Evolutionary conservation across 2,329 filamentous ascomycete species (phyloP), one percentile per base, ranked within the genome.

Genomic region (Venturia oleaginea): DNA sequence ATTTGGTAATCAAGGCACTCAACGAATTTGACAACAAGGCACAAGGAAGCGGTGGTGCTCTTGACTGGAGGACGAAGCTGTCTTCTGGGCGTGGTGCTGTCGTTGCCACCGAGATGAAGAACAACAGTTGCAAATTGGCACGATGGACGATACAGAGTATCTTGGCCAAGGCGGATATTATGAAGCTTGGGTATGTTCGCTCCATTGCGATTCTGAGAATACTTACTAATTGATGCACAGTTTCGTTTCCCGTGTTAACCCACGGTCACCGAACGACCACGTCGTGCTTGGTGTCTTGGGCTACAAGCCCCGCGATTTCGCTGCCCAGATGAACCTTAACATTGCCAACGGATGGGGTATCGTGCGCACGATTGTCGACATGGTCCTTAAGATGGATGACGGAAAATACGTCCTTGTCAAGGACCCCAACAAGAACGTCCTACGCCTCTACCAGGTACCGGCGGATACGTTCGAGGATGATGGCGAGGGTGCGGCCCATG

Each of bases 1-100:
- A 87, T 79, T 76, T 99, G 72, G 90, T 90, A 46, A 87, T 99
- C 79, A 95, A 97, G 82, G 94, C 94, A 4, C 87, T 99, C 70
- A 99, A 99, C 82, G 94, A 99, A 81, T 99, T 97, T 75, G 94
- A 99, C 81, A 92, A 86, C 86, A 97, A 96, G 83, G 94, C 94
- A 30, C 92, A 95, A 76, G 94, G 94, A 71, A 91, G 90, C 69
- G 94, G 94, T 70, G 92, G 93, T 68, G 94, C 94, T 64, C 84
- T 99, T 62, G 94, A 99, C 84, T 99, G 94, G 94, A 86, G 94
- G 76, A 89, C 87, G 70, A 99, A 99, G 85, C 85, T 99, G 66
- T 89, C 90, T 68, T 91, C 88, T 71, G 92, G 97, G 81, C 89
- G 94, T 72, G 94, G 94, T 86, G 94, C 94, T 65, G 93, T 99